Evolutionary conservation across 768 basidiomycete species (phyloP).

Genomic region (Termitomyces sp.): DNA sequence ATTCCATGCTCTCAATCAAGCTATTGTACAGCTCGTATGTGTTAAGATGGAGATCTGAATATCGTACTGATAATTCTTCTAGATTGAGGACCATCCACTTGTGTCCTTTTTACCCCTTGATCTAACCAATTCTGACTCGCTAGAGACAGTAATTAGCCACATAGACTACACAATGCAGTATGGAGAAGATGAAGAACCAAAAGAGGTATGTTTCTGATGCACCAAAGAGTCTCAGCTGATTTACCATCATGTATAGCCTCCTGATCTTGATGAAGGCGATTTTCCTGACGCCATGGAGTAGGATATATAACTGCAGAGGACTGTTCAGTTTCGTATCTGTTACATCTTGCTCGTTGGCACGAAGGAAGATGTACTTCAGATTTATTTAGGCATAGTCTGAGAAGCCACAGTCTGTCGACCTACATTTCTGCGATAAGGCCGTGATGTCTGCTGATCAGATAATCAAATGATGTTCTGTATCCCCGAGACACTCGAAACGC

Average conservation of each 20-base stretch:
- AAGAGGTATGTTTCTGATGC: conserved; percentile 55
- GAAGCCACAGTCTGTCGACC: background rate
- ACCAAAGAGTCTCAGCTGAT: conserved; percentile 8
- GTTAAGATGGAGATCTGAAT: conserved; percentile 1
- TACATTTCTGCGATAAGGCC: background rate
- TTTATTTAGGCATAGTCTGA: background rate
- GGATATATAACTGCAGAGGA: background rate
- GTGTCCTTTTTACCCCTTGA: conserved; percentile 97
- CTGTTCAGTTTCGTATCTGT: background rate
- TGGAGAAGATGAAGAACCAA: conserved; percentile 97
- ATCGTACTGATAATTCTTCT: conserved; percentile 2
- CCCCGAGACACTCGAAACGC: conserved; percentile 5
- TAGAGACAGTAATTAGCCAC: conserved; percentile 89
- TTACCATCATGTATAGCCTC: conserved; percentile 49
- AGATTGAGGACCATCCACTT: conserved; percentile 99
- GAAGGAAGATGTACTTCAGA: background rate
- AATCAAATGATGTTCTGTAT: background rate
- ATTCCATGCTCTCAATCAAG: conserved; percentile 92
- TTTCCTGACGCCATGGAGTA: conserved; percentile 49
- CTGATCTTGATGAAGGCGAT: conserved; percentile 91
- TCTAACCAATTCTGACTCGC: conserved; percentile 82
- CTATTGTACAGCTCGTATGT: conserved; percentile 89
- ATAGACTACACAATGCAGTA: conserved; percentile 99
- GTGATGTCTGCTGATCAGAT: background rate
- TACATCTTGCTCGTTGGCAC: background rate